These are phyloP conservation scores for Macrolepiota dolichaula DNA, from an alignment of 768 basidiomycete genomes.

Conservation along the genomic window DNA sequence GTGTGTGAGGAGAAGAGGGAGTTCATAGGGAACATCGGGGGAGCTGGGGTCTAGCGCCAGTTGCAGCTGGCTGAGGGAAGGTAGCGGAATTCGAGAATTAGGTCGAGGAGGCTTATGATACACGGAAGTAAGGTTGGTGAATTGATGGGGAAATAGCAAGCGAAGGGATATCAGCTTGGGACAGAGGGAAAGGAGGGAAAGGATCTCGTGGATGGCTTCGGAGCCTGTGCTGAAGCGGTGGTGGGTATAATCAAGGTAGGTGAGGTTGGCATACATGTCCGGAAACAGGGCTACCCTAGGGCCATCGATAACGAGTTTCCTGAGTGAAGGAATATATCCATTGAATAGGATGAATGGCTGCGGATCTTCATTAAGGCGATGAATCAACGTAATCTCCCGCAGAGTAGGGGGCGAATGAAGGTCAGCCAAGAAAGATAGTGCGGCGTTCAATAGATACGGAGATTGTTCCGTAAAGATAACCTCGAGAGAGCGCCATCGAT, in stretches of 20 bases:
- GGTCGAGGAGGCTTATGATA: slow-evolving; percentile 26
- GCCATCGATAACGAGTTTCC: slow-evolving; percentile 57
- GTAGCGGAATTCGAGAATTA: slow-evolving; percentile 36
- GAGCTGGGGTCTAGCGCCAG: slow-evolving; percentile 43
- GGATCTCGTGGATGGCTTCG: slow-evolving; percentile 53
- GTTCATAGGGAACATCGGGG: slow-evolving; percentile 59
- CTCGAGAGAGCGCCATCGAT: slow-evolving; percentile 60
- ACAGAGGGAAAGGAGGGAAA: slow-evolving; percentile 56
- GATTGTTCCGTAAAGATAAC: slow-evolving; percentile 52
- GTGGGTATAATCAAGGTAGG: slow-evolving; percentile 67
- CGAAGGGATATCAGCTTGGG: slow-evolving; percentile 48
- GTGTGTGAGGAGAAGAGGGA: slow-evolving; percentile 48
- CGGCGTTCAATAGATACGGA: slow-evolving; percentile 68
- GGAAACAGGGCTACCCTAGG: slow-evolving; percentile 62
- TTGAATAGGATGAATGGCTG: slow-evolving; percentile 65
- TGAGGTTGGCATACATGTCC: slow-evolving; percentile 58
- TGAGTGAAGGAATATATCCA: slow-evolving; percentile 55
- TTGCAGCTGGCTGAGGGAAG: slow-evolving; percentile 42
- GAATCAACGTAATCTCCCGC: slow-evolving; percentile 37
- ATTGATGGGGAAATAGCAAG: slow-evolving; percentile 43
- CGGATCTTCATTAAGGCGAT: slow-evolving; percentile 66
- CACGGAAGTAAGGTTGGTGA: slow-evolving; percentile 6
- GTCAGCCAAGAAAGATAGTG: slow-evolving; percentile 54
- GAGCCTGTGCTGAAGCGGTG: slow-evolving; percentile 62
- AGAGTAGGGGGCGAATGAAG: slow-evolving; percentile 23